Evolutionary conservation across 768 basidiomycete genomes (phyloP).

Genomic region (Tricholoma sp.): DNA sequence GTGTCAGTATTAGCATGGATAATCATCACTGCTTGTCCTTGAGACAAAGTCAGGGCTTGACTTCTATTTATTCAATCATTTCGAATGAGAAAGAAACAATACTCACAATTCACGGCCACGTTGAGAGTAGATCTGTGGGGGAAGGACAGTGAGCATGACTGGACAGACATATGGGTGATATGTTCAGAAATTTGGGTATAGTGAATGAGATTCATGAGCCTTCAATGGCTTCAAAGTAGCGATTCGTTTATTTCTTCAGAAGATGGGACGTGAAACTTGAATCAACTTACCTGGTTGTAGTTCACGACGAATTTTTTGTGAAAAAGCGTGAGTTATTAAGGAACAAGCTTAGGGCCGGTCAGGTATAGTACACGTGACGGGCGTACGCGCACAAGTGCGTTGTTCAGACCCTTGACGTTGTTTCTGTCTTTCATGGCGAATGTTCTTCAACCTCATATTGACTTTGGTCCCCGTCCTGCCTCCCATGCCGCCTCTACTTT

Average conservation of each 20-base stretch:
- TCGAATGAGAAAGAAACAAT: conserved; percentile 6
- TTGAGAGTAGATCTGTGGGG: neutral
- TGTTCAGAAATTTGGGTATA: conserved; percentile 94
- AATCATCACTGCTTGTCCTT: conserved; percentile 71
- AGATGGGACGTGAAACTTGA: no score
- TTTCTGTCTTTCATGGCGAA: conserved; percentile 51
- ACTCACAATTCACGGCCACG: conserved; percentile 21
- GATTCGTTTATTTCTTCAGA: conserved; percentile 76
- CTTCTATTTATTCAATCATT: conserved; percentile 79
- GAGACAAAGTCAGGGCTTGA: conserved; percentile 84
- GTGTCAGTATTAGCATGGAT: conserved; percentile 89
- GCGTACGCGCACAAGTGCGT: neutral
- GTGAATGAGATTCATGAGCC: conserved; percentile 62
- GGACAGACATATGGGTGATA: conserved; percentile 8
- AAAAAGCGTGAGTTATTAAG: conserved; percentile 3
- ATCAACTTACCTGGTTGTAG: conserved; percentile 25
- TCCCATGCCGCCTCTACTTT: conserved; percentile 60
- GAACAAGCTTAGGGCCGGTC: conserved; percentile 34
- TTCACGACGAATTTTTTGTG: neutral
- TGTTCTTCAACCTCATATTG: conserved; percentile 61
- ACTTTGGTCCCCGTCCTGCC: conserved; percentile 55
- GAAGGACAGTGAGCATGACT: conserved; percentile 11
- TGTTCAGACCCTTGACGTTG: neutral
- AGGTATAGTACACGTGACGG: conserved; percentile 5
- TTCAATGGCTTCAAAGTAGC: conserved; percentile 72